Percentiles rank a stretch among this genome's conserved stretches.
Evolutionary conservation across 805 yeast genomes (phyloP).

Genomic region (Saccharomycopsis sp.): DNA sequence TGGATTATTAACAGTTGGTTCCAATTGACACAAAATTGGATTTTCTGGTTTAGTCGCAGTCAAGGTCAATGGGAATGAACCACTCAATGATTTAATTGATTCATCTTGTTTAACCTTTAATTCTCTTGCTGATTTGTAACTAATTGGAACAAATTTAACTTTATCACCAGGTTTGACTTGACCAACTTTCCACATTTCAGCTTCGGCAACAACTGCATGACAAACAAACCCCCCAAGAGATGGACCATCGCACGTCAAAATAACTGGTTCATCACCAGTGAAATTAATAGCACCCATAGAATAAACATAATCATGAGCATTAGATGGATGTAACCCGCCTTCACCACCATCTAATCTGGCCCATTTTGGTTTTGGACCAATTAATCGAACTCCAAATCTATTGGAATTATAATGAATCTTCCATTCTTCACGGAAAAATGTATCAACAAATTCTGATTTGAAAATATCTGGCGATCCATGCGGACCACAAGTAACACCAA

Average conservation of each 20-base stretch:
- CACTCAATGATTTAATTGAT: conserved; percentile 40
- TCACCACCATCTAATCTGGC: conserved; percentile 96
- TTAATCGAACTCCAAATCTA: conserved; percentile 89
- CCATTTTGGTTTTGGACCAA: conserved; percentile 97
- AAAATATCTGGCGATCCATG: conserved; percentile 97
- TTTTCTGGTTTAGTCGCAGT: conserved; percentile 37
- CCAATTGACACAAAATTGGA: conserved; percentile 48
- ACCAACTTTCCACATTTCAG: conserved; percentile 98
- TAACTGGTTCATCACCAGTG: conserved; percentile 98
- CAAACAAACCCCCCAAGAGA: conserved; percentile 97
- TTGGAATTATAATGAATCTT: conserved; percentile 96
- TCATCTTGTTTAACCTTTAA: conserved; percentile 58
- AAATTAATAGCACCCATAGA: conserved; percentile 92
- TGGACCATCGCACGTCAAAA: conserved; percentile 95
- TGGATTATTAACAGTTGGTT: conserved; percentile 45
- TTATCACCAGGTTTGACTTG: conserved; percentile 93
- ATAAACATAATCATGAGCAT: conserved; percentile 95
- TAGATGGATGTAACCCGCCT: conserved; percentile 98
- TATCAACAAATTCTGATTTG: conserved; percentile 61
- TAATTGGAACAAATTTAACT: conserved; percentile 72
- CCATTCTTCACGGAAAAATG: conserved; percentile 77
- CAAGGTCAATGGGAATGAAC: conserved; percentile 31
- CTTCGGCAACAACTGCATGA: conserved; percentile 90
- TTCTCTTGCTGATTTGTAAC: conserved; percentile 58
- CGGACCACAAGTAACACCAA: conserved; percentile 95